A percentile compares a stretch with the other conserved stretches of the same genome.
Conservation (phyloP, 108 stramenopile species). For the Skeletonema tropicum region DNA sequence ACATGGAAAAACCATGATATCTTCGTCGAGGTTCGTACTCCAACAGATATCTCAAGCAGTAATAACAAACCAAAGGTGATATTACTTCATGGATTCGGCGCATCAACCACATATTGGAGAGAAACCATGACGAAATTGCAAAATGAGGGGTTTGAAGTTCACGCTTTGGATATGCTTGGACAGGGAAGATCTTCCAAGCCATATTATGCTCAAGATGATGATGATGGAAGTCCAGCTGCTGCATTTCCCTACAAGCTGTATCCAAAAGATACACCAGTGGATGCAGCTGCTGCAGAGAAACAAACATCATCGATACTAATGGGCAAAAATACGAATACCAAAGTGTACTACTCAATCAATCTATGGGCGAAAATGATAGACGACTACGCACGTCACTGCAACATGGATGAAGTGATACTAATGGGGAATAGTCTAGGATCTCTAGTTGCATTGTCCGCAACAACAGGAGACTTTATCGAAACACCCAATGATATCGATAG, state of each 20-base stretch:
- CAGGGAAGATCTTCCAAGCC: conserved; percentile 69
- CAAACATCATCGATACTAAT: conserved; percentile 2
- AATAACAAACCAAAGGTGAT: conserved; percentile 38
- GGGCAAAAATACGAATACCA: conserved; percentile 11
- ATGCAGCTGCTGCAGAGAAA: background rate
- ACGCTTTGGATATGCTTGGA: conserved; percentile 66
- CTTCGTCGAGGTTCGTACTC: conserved; percentile 23
- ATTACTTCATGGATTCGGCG: conserved; percentile 71
- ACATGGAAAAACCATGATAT: conserved; percentile 44
- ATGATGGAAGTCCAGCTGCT: background rate
- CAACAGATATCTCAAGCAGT: background rate
- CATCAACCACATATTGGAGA: conserved; percentile 68
- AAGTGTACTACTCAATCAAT: conserved; percentile 62
- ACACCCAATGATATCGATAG: conserved; percentile 7
- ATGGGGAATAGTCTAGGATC: conserved; percentile 70
- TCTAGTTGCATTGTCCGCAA: conserved; percentile 60
- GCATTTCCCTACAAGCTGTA: background rate
- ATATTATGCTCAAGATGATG: background rate
- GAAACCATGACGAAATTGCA: conserved; percentile 49
- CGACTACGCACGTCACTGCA: conserved; percentile 49
- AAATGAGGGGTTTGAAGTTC: conserved; percentile 62
- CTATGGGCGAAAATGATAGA: conserved; percentile 71
- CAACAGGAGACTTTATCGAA: conserved; percentile 58
- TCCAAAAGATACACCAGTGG: background rate
- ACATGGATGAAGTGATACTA: conserved; percentile 52